These are phyloP conservation scores for Leishmania arabica DNA, from an alignment of 208 protist species.

Conservation along the genomic window DNA sequence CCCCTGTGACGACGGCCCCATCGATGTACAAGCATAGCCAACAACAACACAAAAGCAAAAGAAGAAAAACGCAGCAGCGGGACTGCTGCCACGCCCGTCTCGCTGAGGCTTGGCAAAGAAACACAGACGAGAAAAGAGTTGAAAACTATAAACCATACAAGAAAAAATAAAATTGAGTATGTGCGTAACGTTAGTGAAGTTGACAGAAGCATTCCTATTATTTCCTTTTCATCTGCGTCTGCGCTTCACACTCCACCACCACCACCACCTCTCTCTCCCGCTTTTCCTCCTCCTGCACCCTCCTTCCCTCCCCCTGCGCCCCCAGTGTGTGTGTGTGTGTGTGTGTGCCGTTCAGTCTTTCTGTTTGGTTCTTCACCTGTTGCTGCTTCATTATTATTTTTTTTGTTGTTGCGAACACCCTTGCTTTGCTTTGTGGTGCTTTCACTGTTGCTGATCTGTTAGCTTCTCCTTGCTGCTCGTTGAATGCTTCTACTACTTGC, in stretches of 20 bases:
- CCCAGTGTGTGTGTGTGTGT: background rate
- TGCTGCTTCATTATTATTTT: background rate
- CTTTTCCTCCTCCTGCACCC: too few relatives aligned
- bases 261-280: background rate
- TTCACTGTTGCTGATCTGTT: background rate
- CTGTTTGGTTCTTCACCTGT: background rate
- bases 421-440: background rate
- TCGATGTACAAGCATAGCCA: constrained; percentile 3
- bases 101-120: background rate
- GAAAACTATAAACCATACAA: background rate
- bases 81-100: background rate
- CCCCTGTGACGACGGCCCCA: background rate
- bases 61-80: background rate
- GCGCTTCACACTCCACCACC: background rate
- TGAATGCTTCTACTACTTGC: background rate
- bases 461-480: background rate
- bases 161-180: background rate
- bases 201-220: background rate
- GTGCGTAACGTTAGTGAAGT: background rate
- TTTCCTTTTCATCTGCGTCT: background rate
- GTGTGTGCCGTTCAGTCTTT: background rate
- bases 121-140: background rate
- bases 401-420: background rate
- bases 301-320: background rate
- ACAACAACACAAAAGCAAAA: background rate